A percentile compares a stretch with the other conserved stretches of the same genome.
These are phyloP conservation scores for Saturnispora bothae DNA, from an alignment of 805 yeast genomes.

Conservation along the genomic window DNA sequence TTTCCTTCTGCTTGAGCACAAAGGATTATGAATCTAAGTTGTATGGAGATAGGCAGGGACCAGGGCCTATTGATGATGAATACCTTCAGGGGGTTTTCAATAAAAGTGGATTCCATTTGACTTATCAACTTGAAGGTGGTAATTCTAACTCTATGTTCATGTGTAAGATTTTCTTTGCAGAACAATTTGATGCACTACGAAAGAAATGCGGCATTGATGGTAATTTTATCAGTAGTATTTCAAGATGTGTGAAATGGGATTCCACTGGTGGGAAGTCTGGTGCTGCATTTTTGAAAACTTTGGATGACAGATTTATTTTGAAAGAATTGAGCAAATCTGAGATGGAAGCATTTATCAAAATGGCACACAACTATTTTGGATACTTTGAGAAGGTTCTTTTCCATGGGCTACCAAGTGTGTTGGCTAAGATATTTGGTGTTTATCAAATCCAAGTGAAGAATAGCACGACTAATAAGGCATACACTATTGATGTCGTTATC, in stretches of 20 bases:
- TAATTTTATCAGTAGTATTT: conserved; percentile 75
- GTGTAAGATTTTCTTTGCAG: conserved; percentile 91
- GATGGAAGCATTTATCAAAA: conserved; percentile 83
- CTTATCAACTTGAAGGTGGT: conserved; percentile 86
- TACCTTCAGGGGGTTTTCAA: conserved; percentile 59
- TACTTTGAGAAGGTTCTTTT: conserved; percentile 92
- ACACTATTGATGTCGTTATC: conserved; percentile 82
- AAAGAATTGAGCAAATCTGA: conserved; percentile 85
- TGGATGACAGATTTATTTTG: conserved; percentile 80
- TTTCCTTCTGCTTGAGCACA: conserved; percentile 85
- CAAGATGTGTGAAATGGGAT: conserved; percentile 93
- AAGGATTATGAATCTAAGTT: conserved; percentile 52
- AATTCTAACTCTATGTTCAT: conserved; percentile 52
- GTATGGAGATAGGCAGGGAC: background rate
- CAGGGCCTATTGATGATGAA: conserved; percentile 1
- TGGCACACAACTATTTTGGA: conserved; percentile 94
- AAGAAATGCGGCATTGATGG: conserved; percentile 69
- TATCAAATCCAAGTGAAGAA: conserved; percentile 87
- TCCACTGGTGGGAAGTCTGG: conserved; percentile 96
- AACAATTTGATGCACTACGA: conserved; percentile 92
- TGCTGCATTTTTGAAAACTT: conserved; percentile 82
- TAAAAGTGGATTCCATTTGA: conserved; percentile 79
- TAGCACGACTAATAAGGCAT: conserved; percentile 49
- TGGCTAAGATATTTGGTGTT: conserved; percentile 92
- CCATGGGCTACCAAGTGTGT: conserved; percentile 88